Base-by-base conservation (phyloP, 2,329 filamentous ascomycete species). In the Arthrobotrys entomopaga region DNA sequence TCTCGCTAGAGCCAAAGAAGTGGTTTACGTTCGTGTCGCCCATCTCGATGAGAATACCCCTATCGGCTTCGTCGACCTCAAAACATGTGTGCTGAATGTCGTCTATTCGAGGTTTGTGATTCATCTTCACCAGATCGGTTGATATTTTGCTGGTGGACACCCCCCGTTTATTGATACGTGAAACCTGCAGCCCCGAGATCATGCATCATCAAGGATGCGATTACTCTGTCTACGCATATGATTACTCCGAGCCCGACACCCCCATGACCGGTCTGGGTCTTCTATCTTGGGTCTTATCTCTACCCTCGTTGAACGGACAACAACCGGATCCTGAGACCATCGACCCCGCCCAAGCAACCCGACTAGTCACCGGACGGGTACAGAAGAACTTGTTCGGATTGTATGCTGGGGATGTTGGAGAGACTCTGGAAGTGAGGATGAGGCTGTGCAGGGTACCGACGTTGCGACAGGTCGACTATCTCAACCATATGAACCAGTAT, bases 151-250 rank as follows among this genome's bases (percentile, higher is more conserved):
- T 10, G 15, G 43, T 46, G 52, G 56, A 43, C n/a, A n/a, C 57
- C 56, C 19, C 40, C 38, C 22, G 1, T 61, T 67, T 26, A 52
- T 59, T 53, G 40, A 59, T 59, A 26, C 38, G 16, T 57, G 29
- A 34, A 26, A 58, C 87, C 66, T 87, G 86, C 83, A 98, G 95
- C 80, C 95, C 95, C 42, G 95, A 99, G 82, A 86, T 99, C 52
- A 84, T 93, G 87, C 88, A 80, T 84, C 90, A 84, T 80, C 90
- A 73, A 85, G 90, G 82, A 48, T 83, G 87, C 81, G 93, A 99
- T 83, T 99, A 95, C 82, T 95, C 93, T n/a, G 89, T 99, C 66
- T 99, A 99, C 82, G 93, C 94, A 29, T 92, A 92, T 83, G 95
- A 99, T 82, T 98, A 94, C 81, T 97, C 95, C 11, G 95, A 99